Evolutionary conservation across 306 rosid genomes (phyloP), one percentile per base, ranked within the genome.

Genomic region (Trifolium pratense): DNA sequence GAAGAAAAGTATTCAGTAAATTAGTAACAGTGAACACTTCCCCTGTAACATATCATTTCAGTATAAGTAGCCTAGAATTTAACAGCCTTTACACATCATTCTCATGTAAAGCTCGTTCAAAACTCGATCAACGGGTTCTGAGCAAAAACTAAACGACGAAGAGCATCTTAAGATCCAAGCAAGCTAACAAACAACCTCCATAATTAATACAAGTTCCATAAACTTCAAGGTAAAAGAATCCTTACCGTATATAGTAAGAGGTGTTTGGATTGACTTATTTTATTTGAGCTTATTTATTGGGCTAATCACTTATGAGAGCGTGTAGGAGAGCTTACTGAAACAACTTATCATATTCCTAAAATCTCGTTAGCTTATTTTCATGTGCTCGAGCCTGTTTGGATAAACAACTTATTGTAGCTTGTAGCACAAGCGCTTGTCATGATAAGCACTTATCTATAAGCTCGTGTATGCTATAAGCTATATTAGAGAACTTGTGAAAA

Each of bases 11-110:
- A 9, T 66, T 39, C 37, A 26, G 39, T 25, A 58, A 31, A 21
- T 60, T 11, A 31, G 5, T 20, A 20, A 53, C 26, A 42, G 7
- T 45, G 15, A 76, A 57, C 49, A 13, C 51, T 34, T 68, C 17
- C 60, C 60, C 40, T 7, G 15, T 21, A 55, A 42, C 45, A 52
- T 20, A 57, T 15, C 79, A 73, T 71, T 39, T 81, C 57, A 42
- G 15, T 40, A 63, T 21, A 36, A 75, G 14, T 62, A 42, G 10
- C 61, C 62, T 15, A 16, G 18, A 77, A 29, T 32, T 73, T 14
- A 60, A 73, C 16, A 36, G 36, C 49, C 26, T 43, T 18, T 17
- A 40, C 70, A 40, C 66, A 68, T 32, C 67, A 18, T 53, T 68
- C 5, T 61, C 55, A 16, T 9, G 57, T 34, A 56, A 66, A 60